phyloP scores from a whole-genome alignment of 345 rosid species.

The Hibiscus mutabilis region DNA sequence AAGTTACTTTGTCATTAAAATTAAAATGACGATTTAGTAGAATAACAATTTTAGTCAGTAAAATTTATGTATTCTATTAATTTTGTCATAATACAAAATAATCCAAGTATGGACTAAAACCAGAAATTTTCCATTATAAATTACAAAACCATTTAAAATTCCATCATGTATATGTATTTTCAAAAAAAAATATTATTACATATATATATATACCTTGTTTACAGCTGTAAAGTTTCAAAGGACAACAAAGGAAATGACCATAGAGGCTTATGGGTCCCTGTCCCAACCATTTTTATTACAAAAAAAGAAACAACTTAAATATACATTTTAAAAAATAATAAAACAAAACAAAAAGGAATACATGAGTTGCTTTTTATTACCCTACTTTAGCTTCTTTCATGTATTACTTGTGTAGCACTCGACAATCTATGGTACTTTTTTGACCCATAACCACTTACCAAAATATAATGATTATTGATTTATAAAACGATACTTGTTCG shows the following conservation, averaged over 20 bases:
- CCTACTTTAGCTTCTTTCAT: not conserved
- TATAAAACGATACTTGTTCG: too few species aligned
- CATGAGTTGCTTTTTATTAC: not conserved
- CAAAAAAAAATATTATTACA: too few species aligned
- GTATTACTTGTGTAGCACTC: not conserved
- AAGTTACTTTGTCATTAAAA: too few species aligned
- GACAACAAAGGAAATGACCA: constrained; percentile 3
- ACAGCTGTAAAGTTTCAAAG: constrained; percentile 44
- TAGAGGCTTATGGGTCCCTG: constrained; percentile 13
- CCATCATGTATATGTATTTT: too few species aligned
- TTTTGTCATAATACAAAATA: too few species aligned
- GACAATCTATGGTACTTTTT: constrained; percentile 12
- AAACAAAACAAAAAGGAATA: not conserved
- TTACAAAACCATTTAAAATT: too few species aligned
- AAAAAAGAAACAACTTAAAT: not conserved
- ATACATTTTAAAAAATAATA: not conserved
- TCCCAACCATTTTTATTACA: not conserved
- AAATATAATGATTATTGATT: not conserved
- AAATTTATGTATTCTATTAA: too few species aligned
- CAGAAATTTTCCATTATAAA: too few species aligned
- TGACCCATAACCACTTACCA: not conserved
- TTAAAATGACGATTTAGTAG: too few species aligned
- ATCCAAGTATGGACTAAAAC: too few species aligned
- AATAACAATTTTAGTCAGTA: too few species aligned
- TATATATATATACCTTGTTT: too few species aligned